These are phyloP conservation scores for Eleusine indica DNA, from an alignment of 176 grass and related monocot species.

Conservation along the genomic window DNA sequence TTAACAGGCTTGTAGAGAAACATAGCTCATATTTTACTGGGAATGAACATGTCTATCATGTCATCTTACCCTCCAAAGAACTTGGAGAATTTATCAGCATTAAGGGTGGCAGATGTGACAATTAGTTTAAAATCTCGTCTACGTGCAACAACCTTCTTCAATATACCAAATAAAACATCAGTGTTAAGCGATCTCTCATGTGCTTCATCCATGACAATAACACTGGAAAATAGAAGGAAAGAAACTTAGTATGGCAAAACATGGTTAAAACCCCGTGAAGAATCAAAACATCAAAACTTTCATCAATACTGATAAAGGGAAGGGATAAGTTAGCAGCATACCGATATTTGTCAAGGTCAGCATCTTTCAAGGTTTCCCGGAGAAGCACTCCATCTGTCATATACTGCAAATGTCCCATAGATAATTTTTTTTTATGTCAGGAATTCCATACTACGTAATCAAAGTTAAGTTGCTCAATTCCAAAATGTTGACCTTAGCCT, in stretches of 20 bases:
- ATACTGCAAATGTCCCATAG: slow-evolving; percentile 61
- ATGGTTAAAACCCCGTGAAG: slow-evolving; percentile 21
- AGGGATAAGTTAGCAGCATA: slow-evolving; percentile 48
- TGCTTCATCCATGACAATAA: slow-evolving; percentile 98
- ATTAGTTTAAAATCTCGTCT: slow-evolving; percentile 80
- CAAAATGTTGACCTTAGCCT: slow-evolving; percentile 3
- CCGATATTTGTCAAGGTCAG: slow-evolving; percentile 97
- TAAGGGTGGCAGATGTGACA: slow-evolving; percentile 92
- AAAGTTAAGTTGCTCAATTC: not conserved
- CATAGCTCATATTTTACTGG: slow-evolving; percentile 5
- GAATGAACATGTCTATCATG: slow-evolving; percentile 5
- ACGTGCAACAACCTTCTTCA: slow-evolving; percentile 82
- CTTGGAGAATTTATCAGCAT: slow-evolving; percentile 95
- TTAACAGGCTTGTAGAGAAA: slow-evolving; percentile 28
- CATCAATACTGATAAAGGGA: slow-evolving; percentile 20
- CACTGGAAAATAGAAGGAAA: slow-evolving; percentile 50
- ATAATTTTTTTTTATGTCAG: slow-evolving; percentile 23
- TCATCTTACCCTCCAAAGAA: slow-evolving; percentile 92
- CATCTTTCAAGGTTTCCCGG: slow-evolving; percentile 96
- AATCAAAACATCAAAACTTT: slow-evolving; percentile 2
- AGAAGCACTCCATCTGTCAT: slow-evolving; percentile 99
- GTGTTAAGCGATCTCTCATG: slow-evolving; percentile 92
- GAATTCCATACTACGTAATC: not conserved
- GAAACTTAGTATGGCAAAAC: slow-evolving; percentile 29
- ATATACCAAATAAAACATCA: slow-evolving; percentile 90